A percentile compares a stretch with the other conserved stretches of the same genome.
phyloP scores from a whole-genome alignment of 192 early-diverging fungal species.

The Linnemannia elongata region DNA sequence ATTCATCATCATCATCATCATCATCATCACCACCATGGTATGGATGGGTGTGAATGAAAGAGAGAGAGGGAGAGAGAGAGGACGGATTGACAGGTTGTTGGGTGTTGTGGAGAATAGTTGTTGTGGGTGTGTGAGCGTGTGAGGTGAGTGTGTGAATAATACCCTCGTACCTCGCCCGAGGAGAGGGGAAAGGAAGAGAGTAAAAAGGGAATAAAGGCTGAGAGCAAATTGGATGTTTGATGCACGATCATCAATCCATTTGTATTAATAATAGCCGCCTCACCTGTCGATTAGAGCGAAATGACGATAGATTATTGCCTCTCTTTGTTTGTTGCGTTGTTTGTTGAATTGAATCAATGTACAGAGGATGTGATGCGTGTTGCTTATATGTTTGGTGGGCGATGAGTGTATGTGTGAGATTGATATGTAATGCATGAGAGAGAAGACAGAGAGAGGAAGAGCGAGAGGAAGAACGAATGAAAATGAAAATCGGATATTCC shows the following conservation, averaged over 20 bases:
- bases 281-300: not conserved
- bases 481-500: not conserved
- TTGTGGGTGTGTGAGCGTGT: too few species aligned
- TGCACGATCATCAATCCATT: slow-evolving; percentile 5
- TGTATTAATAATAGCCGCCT: not conserved
- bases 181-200: not conserved
- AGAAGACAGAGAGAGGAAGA: slow-evolving; percentile 3
- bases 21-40: not conserved
- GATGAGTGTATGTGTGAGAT: not conserved
- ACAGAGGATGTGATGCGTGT: not conserved
- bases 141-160: not conserved
- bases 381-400: not conserved
- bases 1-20: not conserved
- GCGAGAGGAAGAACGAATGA: not conserved
- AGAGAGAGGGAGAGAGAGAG: not conserved
- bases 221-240: not conserved
- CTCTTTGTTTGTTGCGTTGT: too few species aligned
- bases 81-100: not conserved
- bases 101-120: not conserved
- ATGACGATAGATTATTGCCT: not conserved
- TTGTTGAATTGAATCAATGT: not conserved
- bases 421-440: not conserved
- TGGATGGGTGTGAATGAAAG: not conserved
- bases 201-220: not conserved
- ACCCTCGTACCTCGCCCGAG: not conserved